Base-by-base conservation (phyloP, 2,329 filamentous ascomycete species). In the Lecanicillium sp. region DNA sequence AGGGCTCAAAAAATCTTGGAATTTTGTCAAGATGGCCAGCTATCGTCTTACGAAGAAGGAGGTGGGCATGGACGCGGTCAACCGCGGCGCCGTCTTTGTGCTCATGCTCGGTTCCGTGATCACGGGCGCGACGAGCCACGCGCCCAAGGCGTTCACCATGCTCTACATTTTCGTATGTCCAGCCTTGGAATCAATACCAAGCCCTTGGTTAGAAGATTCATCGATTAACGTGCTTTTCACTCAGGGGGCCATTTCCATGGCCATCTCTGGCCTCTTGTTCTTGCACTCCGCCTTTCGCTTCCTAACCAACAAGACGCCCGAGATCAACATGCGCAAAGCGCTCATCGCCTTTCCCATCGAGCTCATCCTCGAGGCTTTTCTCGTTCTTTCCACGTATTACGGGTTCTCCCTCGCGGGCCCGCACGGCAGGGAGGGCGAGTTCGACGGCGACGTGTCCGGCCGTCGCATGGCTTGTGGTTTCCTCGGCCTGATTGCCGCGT, bases 91-190 rank as follows among this genome's bases (percentile, higher is more conserved):
- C n/a, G 21, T 35, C 8, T 47, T n/a, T 7, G 36, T 47, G 6
- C 36, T 47, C 3, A 41, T 35, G 7, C n/a, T 47, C 37, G 44
- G 3, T 12, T 33, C 44, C 21, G 37, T 47, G 11, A 41, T 41
- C 3, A 47, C 44, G 3, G 44, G 44, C 21, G 44, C 44, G 24
- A 41, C 44, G n/a, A 47, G 44, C 29, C 44, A 47, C 36, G 14
- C 40, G 21, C 27, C 36, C n/a, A 27, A 47, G 15, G 44, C 44
- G 11, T 47, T 47, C 20, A 47, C 37, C 2, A 47, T 47, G 44
- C 37, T 47, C 14, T 47, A 47, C 29, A 47, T 47, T 27, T 47
- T 47, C 27, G 44, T 47, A 47, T 21, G 44, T 14, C 30, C 20
- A 3, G 3, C 26, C 19, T n/a, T n/a, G n/a, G n/a, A n/a, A n/a